Percentiles rank a stretch among this genome's conserved stretches.
These are phyloP conservation scores for Medicago truncatula DNA, from an alignment of 306 rosid genomes.

Conservation along the genomic window MtrunA17r5.0-ANR NC_053045.1:55813501-55814000, in stretches of 20 bases:
- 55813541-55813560: not conserved
- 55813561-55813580: not conserved
- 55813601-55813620: not conserved
- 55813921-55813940: constrained; percentile 12
- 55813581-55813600: not conserved
- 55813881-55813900: not conserved
- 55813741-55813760: constrained; percentile 8
- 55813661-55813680: constrained; percentile 15
- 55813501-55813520: constrained; percentile 11
- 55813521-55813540: constrained; percentile 26
- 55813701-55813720: constrained; percentile 11
- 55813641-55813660: not conserved
- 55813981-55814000: constrained; percentile 9
- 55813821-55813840: constrained; percentile 19
- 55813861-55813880: constrained; percentile 10
- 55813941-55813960: constrained; percentile 15
- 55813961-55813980: constrained; percentile 29
- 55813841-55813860: not conserved
- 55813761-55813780: constrained; percentile 6
- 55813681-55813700: constrained; percentile 23
- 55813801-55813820: not conserved
- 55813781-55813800: not conserved
- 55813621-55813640: constrained; percentile 6
- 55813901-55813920: constrained; percentile 2
- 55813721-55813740: not conserved